Conservation (phyloP, 805 yeast species). For the Sungouiella blattae region DNA sequence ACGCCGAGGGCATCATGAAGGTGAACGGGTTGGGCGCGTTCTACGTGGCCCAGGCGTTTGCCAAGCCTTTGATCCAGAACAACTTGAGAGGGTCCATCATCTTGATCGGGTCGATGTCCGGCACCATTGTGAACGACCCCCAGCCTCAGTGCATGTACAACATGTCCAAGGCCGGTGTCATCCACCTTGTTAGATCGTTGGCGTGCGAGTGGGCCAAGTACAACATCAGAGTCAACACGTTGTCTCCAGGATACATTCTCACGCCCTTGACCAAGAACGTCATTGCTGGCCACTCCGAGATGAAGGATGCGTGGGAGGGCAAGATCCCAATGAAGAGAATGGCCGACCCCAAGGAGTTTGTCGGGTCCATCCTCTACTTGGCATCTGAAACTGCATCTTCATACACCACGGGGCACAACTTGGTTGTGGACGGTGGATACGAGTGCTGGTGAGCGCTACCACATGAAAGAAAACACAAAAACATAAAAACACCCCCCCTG, state of each 20-base stretch:
- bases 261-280: slow-evolving; percentile 78
- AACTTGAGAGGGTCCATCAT: slow-evolving; percentile 59
- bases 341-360: slow-evolving; percentile 83
- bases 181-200: slow-evolving; percentile 69
- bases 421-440: slow-evolving; percentile 85
- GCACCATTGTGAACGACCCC: slow-evolving; percentile 72
- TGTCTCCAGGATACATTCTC: slow-evolving; percentile 77
- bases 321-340: slow-evolving; percentile 75
- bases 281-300: slow-evolving; percentile 52
- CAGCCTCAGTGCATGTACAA: slow-evolving; percentile 79
- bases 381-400: slow-evolving; percentile 67
- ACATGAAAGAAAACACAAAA: background rate
- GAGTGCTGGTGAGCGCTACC: slow-evolving; percentile 61
- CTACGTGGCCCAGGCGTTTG: slow-evolving; percentile 71
- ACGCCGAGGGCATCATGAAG: slow-evolving; percentile 64
- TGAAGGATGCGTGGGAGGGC: slow-evolving; percentile 70
- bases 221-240: slow-evolving; percentile 71
- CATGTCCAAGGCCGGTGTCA: slow-evolving; percentile 84
- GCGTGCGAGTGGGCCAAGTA: slow-evolving; percentile 82
- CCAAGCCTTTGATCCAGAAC: slow-evolving; percentile 59
- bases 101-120: slow-evolving; percentile 77
- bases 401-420: slow-evolving; percentile 81
- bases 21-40: slow-evolving; percentile 75
- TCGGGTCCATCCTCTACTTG: slow-evolving; percentile 71
- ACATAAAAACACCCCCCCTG: background rate